Percentiles rank a stretch among this genome's conserved stretches.
phyloP scores from a whole-genome alignment of 1,284 basidiomycete genomes.

The Laetiporus sulphureus region DNA sequence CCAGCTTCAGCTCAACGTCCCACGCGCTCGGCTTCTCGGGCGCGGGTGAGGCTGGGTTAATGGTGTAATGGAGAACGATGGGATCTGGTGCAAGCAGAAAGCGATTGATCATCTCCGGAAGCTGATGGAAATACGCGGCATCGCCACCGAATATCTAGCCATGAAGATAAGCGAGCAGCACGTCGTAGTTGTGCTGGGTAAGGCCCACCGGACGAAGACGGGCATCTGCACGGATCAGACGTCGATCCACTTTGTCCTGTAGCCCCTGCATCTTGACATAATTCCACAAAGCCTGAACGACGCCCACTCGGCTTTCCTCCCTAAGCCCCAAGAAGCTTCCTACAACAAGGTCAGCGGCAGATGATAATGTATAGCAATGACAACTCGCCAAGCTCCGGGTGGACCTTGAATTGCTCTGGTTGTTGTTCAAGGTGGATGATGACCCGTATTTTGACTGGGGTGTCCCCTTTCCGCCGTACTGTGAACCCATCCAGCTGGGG shows the following conservation, averaged over 20 bases:
- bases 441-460: constrained; percentile 72
- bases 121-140: constrained; percentile 67
- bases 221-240: constrained; percentile 73
- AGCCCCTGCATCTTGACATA: constrained; percentile 86
- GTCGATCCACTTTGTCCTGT: constrained; percentile 87
- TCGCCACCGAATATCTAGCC: constrained; percentile 62
- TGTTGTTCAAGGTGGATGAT: constrained; percentile 81
- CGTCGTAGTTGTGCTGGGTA: not conserved
- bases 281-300: constrained; percentile 86
- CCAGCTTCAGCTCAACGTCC: constrained; percentile 88
- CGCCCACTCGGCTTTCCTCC: constrained; percentile 80
- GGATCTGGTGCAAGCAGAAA: constrained; percentile 79
- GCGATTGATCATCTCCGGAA: constrained; percentile 84
- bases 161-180: not conserved
- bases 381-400: constrained; percentile 63
- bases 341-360: constrained; percentile 9
- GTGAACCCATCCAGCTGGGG: constrained; percentile 84
- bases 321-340: constrained; percentile 72
- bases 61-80: constrained; percentile 75
- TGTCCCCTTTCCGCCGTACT: constrained; percentile 77
- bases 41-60: constrained; percentile 52
- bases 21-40: constrained; percentile 67
- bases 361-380: not conserved
- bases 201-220: constrained; percentile 53
- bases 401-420: constrained; percentile 82